phyloP scores from a whole-genome alignment of 2,329 filamentous ascomycete species.

The Volutella citrinella region DNA sequence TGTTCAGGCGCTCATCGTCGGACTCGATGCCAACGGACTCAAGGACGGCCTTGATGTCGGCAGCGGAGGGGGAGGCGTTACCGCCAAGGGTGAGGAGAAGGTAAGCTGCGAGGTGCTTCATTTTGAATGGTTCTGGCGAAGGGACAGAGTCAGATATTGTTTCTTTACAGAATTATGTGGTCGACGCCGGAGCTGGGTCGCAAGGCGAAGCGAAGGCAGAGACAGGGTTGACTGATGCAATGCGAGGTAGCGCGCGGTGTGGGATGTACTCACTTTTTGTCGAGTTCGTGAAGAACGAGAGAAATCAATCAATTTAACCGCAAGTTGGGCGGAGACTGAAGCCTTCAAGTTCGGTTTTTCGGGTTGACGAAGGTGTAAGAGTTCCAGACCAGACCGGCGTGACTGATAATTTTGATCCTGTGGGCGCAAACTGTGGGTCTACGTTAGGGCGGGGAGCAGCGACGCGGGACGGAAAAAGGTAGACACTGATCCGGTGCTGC shows the following conservation, averaged over 20 bases:
- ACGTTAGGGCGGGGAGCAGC: constrained; percentile 21
- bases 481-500: too few relatives aligned
- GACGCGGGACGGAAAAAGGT: too few relatives aligned
- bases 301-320: constrained; percentile 99
- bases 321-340: constrained; percentile 96
- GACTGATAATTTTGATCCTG: constrained; percentile 31
- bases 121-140: constrained; percentile 58
- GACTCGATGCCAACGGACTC: constrained; percentile 93
- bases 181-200: too few relatives aligned
- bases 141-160: constrained; percentile 15
- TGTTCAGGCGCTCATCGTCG: constrained; percentile 79
- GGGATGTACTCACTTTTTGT: constrained; percentile 32
- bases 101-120: constrained; percentile 99
- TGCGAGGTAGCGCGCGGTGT: background rate
- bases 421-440: constrained; percentile 27
- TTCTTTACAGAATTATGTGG: constrained; percentile 9
- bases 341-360: constrained; percentile 77
- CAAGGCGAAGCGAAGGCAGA: too few relatives aligned
- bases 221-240: too few relatives aligned
- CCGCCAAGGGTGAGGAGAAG: constrained; percentile 93
- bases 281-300: constrained; percentile 63
- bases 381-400: constrained; percentile 24
- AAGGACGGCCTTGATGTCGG: constrained; percentile 86
- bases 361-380: constrained; percentile 30
- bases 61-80: constrained; percentile 82